Base-by-base conservation (phyloP, 2,329 filamentous ascomycete species). In the Colletotrichum tofieldiae region DNA sequence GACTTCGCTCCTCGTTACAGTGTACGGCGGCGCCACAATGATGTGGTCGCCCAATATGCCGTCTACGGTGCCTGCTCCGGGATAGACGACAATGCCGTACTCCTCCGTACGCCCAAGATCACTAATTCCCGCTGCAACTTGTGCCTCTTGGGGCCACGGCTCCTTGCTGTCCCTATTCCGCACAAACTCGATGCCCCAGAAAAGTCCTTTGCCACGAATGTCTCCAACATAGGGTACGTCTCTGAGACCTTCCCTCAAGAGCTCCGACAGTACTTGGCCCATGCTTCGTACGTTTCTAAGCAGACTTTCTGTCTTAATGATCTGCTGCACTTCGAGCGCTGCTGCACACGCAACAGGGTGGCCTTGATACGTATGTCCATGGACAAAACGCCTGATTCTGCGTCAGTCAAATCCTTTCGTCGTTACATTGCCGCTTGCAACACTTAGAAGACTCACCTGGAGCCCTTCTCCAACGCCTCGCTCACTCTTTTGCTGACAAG, bases 21-120 rank as follows among this genome's bases (percentile, higher is more conserved):
- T 94, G 81, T 91, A 94, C 1, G 93, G 87, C 5, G 93, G 93
- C 1, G 92, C 88, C 12, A 95, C 77, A 29, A 94, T 85, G 54
- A 94, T 83, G 79, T 94, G 92, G 77, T 95, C 93, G 11, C 93
- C 92, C 1, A 78, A 77, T 2, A 87, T 84, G 59, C 93, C 86
- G 75, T 87, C 90, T 0, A 84, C 88, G 0, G 90, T 90, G 1
- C 92, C 92, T 1, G 83, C 82, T 0, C 91, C 91, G 1, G 90
- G 90, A 77, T 94, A 94, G 3, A 94, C 77, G 9, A 81, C 80
- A n/a, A 87, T 76, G 0, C 79, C 78, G 58, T 84, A 82, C 8
- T 75, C 51, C 11, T 77, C 62, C 1, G 62, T 70, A 64, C 84
- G 61, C n/a, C 66, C 55, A 20, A 71, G 59, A 12, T 77, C 43